Percentiles rank a stretch among this genome's conserved stretches.
phyloP scores from a whole-genome alignment of 176 grass and related monocot species.

The Triticum aestivum region DNA sequence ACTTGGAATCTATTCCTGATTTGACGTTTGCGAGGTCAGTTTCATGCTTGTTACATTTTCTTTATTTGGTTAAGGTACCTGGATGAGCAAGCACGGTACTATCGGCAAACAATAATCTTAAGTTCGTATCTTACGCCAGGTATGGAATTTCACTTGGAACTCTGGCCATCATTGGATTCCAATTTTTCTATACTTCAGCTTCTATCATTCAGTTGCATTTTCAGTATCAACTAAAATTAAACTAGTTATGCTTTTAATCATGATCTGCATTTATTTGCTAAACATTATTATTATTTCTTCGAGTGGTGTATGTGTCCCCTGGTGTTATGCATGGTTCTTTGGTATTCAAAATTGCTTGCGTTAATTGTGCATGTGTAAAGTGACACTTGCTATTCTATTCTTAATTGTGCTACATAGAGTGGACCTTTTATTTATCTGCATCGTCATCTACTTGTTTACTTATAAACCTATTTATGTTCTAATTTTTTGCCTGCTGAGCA shows the following conservation, averaged over 20 bases:
- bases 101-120: constrained; percentile 88
- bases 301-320: not conserved
- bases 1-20: constrained; percentile 26
- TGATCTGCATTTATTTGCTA: not conserved
- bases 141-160: constrained; percentile 31
- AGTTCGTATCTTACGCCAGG: constrained; percentile 88
- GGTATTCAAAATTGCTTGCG: constrained; percentile 18
- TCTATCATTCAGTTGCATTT: constrained; percentile 8
- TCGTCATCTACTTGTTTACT: constrained; percentile 25
- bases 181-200: not conserved
- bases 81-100: constrained; percentile 70
- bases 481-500: constrained; percentile 38
- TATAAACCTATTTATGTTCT: not conserved
- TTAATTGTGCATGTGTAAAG: not conserved
- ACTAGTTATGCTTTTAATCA: not conserved
- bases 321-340: not conserved
- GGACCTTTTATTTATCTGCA: constrained; percentile 6
- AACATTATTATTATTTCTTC: not conserved
- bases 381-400: not conserved
- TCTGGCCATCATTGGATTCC: not conserved
- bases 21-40: not conserved
- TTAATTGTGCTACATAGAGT: not conserved
- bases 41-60: constrained; percentile 34
- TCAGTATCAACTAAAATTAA: not conserved
- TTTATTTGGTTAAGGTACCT: constrained; percentile 66